Conservation (phyloP, 179 eudicot genomes). For the Spergularia azorica region DNA sequence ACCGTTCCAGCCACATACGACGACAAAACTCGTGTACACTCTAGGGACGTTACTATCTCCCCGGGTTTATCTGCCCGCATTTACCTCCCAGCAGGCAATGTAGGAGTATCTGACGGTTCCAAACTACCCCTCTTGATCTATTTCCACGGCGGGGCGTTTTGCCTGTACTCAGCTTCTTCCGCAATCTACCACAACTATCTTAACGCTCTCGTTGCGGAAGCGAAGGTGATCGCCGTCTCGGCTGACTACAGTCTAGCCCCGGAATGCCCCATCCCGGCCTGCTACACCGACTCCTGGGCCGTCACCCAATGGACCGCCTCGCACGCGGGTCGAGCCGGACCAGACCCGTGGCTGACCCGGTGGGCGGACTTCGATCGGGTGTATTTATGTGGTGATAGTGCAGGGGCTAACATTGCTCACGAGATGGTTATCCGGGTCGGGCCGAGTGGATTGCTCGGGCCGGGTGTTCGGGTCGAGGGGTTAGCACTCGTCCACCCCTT, state of each 20-base stretch:
- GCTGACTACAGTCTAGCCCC: constrained; percentile 43
- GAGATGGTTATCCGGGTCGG: constrained; percentile 33
- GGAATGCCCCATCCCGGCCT: constrained; percentile 34
- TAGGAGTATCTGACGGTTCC: neutral
- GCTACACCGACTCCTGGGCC: constrained; percentile 38
- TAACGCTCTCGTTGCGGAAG: constrained; percentile 23
- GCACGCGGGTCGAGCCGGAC: neutral
- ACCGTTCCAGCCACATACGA: constrained; percentile 32
- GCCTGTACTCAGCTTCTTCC: constrained; percentile 32
- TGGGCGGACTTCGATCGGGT: constrained; percentile 27
- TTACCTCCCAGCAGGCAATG: constrained; percentile 19
- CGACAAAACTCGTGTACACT: constrained; percentile 33
- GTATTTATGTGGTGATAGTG: constrained; percentile 42
- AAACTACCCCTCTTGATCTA: constrained; percentile 37
- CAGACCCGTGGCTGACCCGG: constrained; percentile 28
- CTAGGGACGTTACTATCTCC: constrained; percentile 34
- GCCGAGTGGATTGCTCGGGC: neutral
- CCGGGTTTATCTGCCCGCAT: constrained; percentile 33
- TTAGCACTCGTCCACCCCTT: constrained; percentile 33
- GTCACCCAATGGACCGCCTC: constrained; percentile 31
- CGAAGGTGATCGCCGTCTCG: constrained; percentile 27
- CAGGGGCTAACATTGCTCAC: constrained; percentile 50
- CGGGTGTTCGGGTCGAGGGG: constrained; percentile 15
- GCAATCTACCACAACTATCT: constrained; percentile 30
- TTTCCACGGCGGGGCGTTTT: constrained; percentile 47